phyloP scores from a whole-genome alignment of 2,329 filamentous ascomycete species.

The Trichophyton schoenleinii region DNA sequence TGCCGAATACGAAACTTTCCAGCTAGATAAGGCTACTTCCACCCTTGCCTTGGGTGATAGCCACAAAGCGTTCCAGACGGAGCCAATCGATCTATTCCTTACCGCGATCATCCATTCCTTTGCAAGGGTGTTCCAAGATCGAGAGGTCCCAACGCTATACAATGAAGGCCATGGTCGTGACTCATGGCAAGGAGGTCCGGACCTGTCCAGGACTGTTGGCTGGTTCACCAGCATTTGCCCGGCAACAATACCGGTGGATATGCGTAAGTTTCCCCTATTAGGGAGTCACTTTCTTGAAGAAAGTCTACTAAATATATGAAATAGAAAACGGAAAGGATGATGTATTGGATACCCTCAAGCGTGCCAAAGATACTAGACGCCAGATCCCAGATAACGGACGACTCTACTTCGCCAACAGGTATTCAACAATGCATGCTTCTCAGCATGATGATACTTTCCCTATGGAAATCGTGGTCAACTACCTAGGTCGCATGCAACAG shows the following conservation, averaged over 20 bases:
- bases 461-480: slow-evolving; percentile 31
- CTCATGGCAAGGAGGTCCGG: slow-evolving; percentile 31
- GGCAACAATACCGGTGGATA: slow-evolving; percentile 22
- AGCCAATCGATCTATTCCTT: slow-evolving; percentile 28
- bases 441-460: slow-evolving; percentile 25
- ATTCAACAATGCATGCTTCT: slow-evolving; percentile 18
- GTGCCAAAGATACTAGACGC: slow-evolving; percentile 29
- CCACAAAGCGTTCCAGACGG: slow-evolving; percentile 25
- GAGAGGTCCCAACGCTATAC: slow-evolving; percentile 33
- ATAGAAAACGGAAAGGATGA: slow-evolving; percentile 9
- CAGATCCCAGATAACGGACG: slow-evolving; percentile 22
- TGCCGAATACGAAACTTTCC: slow-evolving; percentile 24
- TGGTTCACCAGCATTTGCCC: slow-evolving; percentile 42
- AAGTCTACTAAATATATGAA: neutral
- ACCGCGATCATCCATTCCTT: slow-evolving; percentile 34
- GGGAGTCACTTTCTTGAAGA: neutral
- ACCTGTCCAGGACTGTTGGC: slow-evolving; percentile 37
- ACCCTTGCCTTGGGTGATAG: slow-evolving; percentile 22
- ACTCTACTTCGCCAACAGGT: slow-evolving; percentile 25
- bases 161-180: slow-evolving; percentile 41
- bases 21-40: slow-evolving; percentile 22
- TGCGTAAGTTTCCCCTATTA: slow-evolving; percentile 5
- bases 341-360: slow-evolving; percentile 23
- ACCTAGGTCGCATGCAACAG: slow-evolving; percentile 30
- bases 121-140: slow-evolving; percentile 30